A percentile compares a stretch with the other conserved stretches of the same genome.
Conservation (phyloP, 2,329 filamentous ascomycete genomes). For the Orbilia javanica region DNA sequence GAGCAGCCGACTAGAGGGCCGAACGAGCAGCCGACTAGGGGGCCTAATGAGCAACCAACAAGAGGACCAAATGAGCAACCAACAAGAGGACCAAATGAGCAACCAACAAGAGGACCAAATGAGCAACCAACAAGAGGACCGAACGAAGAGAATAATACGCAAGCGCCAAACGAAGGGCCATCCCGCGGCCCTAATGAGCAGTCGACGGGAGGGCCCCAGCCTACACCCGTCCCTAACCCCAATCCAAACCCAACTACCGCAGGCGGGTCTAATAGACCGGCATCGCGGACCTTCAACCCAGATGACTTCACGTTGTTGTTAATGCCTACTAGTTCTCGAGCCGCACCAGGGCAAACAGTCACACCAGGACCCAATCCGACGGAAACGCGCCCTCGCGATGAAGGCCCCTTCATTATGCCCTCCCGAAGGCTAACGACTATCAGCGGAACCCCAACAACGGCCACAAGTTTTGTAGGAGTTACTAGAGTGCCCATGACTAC, state of each 20-base stretch:
- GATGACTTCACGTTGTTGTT: constrained; percentile 29
- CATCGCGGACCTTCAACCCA: constrained; percentile 20
- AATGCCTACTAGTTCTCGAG: not conserved
- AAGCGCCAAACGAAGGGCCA: not conserved
- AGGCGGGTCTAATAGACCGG: not conserved
- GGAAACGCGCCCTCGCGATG: not conserved
- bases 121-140: not conserved
- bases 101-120: not conserved
- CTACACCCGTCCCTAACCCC: constrained; percentile 14
- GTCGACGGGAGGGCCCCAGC: not conserved
- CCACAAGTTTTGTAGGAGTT: constrained; percentile 43
- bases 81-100: not conserved
- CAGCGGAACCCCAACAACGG: constrained; percentile 25
- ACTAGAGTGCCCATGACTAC: constrained; percentile 42
- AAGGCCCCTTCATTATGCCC: constrained; percentile 22
- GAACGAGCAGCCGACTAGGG: too few relatives aligned
- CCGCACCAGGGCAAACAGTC: constrained; percentile 31
- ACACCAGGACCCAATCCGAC: constrained; percentile 23
- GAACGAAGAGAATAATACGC: not conserved
- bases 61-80: not conserved
- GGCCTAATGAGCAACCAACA: not conserved
- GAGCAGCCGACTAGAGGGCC: not conserved
- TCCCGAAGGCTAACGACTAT: constrained; percentile 23
- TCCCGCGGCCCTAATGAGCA: not conserved
- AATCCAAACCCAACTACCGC: constrained; percentile 33